Base-by-base conservation (phyloP, 345 rosid species). In the Citrus australasica region DNA sequence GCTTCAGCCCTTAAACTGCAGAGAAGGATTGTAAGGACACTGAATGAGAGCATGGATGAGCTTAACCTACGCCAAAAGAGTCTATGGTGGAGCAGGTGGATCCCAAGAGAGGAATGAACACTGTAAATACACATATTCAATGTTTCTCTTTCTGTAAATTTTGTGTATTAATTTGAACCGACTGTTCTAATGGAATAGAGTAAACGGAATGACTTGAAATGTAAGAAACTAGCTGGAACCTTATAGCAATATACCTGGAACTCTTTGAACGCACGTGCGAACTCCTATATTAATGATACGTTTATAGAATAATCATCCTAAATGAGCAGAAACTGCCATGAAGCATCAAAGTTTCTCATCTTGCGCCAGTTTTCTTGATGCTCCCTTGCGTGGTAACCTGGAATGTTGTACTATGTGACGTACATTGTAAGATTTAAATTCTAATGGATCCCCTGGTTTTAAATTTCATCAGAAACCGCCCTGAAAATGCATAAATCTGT, bases 61-160 rank as follows among this genome's bases (percentile, higher is more conserved):
- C 90, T 96, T 21, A 90, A 82, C 83, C 79, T 79, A 76, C 90
- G 89, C 51, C 81, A 92, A 62, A 92, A 88, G 91, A 94, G 95
- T 81, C 42, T 94, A 4, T 96, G 99, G 98, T 94, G 97, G 97
- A 94, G 91, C 85, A 80, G 97, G 84, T 96, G 99, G 98, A 96
- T 94, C 86, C 98, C 97, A 13, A 88, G 82, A 79, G 92, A 96
- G 82, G 97, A 94, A 76, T 92, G 88, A 91, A 83, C 48, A 60
- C 40, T 79, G 84, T 81, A 79, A 56, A 72, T 85, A 81, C 69
- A 70, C 63, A 55, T 25, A 35, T 64, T 6, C 33, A 56, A 51
- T 68, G 40, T 35, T 32, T 38, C 46, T 30, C 17, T 30, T 72
- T 37, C 10, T 80, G 82, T 83, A 84, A 80, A 82, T 84, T 77